Percentiles rank a stretch among this genome's conserved stretches.
phyloP scores from a whole-genome alignment of 1,139 yeast species.

The Candida sp. region DNA sequence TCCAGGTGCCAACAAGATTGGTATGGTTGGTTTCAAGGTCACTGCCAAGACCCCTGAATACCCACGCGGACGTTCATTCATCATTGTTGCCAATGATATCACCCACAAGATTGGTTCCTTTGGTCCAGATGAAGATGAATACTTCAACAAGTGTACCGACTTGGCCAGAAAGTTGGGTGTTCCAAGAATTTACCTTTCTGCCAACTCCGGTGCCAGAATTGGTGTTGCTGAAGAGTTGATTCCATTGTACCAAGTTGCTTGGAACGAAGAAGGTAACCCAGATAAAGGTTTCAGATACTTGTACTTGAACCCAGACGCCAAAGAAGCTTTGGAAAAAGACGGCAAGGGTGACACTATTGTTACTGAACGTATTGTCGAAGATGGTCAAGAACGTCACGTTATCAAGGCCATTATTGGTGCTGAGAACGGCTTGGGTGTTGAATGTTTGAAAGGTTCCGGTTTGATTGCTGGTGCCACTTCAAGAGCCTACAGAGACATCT shows the following conservation, averaged over 20 bases:
- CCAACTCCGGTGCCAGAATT: constrained; percentile 98
- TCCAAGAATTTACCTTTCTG: constrained; percentile 94
- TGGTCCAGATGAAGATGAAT: constrained; percentile 96
- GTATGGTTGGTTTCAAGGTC: constrained; percentile 97
- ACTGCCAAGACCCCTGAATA: constrained; percentile 95
- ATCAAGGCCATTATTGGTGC: constrained; percentile 90
- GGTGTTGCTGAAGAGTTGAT: constrained; percentile 97
- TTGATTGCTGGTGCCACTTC: constrained; percentile 99
- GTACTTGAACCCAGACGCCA: constrained; percentile 76
- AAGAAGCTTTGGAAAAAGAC: constrained; percentile 58
- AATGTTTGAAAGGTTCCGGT: constrained; percentile 97
- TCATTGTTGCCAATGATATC: constrained; percentile 94
- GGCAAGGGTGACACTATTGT: constrained; percentile 67
- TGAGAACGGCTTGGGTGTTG: constrained; percentile 98
- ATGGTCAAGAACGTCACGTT: constrained; percentile 81
- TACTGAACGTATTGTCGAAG: constrained; percentile 82
- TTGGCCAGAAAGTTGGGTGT: constrained; percentile 89
- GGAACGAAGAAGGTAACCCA: constrained; percentile 81
- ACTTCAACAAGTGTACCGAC: constrained; percentile 92
- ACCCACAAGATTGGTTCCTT: constrained; percentile 98
- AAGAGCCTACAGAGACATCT: constrained; percentile 95
- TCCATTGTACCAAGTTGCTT: constrained; percentile 88
- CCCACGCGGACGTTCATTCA: constrained; percentile 94
- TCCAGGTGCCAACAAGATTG: constrained; percentile 93
- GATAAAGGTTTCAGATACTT: constrained; percentile 90